Evolutionary conservation across 345 rosid species (phyloP).

Genomic region (Populus euphratica): DNA sequence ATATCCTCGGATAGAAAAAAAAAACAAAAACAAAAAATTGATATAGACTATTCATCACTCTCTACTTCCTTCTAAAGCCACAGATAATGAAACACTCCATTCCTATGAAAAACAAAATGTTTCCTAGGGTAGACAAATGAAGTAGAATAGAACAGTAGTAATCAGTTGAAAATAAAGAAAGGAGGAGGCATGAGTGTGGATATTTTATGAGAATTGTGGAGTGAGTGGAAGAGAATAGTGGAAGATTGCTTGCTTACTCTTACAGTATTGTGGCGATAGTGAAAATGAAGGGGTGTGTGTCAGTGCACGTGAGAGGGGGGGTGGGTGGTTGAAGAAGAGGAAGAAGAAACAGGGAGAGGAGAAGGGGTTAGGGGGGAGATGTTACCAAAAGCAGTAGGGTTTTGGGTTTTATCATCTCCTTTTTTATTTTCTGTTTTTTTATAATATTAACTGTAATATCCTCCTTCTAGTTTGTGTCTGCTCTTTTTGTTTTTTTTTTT

Average conservation of each 20-base stretch:
- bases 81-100: not conserved
- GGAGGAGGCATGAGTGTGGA: not conserved
- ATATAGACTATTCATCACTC: not conserved
- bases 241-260: not conserved
- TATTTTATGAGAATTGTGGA: not conserved
- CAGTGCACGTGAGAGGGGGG: not conserved
- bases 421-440: not conserved
- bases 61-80: not conserved
- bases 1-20: not conserved
- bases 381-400: conserved; percentile 24
- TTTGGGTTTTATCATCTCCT: conserved; percentile 33
- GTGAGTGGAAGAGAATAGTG: not conserved
- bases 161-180: no score
- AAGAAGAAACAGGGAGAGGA: not conserved
- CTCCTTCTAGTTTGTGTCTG: not conserved
- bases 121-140: no score
- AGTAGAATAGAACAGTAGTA: no score
- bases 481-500: no score
- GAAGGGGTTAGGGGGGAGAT: not conserved
- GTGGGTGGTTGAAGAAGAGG: not conserved
- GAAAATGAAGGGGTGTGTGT: conserved; percentile 5
- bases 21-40: no score
- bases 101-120: not conserved
- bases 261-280: not conserved
- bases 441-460: no score